Evolutionary conservation across 306 rosid species (phyloP), one percentile per base, ranked within the genome.

Genomic region (Malus sieversii): DNA sequence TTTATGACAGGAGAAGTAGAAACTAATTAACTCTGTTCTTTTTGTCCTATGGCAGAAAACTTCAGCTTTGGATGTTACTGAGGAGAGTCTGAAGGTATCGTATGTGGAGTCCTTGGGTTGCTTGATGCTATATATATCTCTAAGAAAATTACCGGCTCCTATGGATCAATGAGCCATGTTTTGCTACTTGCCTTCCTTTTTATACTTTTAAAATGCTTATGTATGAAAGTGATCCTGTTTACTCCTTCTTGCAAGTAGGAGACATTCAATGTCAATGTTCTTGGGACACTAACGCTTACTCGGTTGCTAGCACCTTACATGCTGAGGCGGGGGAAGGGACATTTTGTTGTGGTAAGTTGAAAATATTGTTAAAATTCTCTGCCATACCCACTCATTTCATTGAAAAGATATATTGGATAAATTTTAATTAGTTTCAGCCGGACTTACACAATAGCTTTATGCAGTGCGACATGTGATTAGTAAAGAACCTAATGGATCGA

Each of bases 291-390:
- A 67, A 84, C 91, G 52, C 98, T 92, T 32, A 95, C 98, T 29
- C 87, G 75, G 81, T 86, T 89, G 75, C 86, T 95, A 84, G 82
- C 93, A 74, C 98, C 96, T 83, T 89, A 76, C 87, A 92, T 95
- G 97, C 82, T 95, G 86, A 86, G 51, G 84, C 90, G 96, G 76
- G 97, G 98, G 62, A 84, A 76, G 65, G 98, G 98, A 73, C 97
- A 90, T 84, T 95, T 92, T 85, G 97, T 95, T 84, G 98, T 95
- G 92, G 98, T 95, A 89, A 62, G 97, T 78, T 66, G 64, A 67
- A 66, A 82, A 70, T 74, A 45, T 57, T 74, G 42, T 76, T 62
- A 57, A 78, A 71, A 62, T 68, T 73, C 75, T 63, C 68, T 69
- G 69, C 57, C 76, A 73, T 68, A 29, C 25, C 27, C 60, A 30